Conservation (phyloP, 2,329 filamentous ascomycete species). For the Sporothrix phasma region DNA sequence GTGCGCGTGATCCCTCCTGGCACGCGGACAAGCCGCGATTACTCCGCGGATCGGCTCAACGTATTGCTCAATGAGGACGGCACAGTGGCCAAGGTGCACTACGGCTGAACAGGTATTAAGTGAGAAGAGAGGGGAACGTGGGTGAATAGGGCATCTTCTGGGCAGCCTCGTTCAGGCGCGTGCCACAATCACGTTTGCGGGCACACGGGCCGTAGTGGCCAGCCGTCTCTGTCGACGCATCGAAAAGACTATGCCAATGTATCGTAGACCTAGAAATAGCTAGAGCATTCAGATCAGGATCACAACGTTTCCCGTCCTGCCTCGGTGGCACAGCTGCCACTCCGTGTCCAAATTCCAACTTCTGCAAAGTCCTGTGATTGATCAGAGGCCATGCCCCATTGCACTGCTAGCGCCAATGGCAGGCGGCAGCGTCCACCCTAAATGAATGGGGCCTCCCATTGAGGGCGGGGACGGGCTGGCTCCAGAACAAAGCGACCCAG, state of each 20-base stretch:
- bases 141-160: background rate
- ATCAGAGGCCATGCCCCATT: background rate
- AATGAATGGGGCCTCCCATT: background rate
- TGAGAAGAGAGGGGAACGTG: background rate
- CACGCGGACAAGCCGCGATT: slow-evolving; percentile 49
- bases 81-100: slow-evolving; percentile 48
- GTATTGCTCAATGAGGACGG: slow-evolving; percentile 51
- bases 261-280: background rate
- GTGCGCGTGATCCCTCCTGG: slow-evolving; percentile 48
- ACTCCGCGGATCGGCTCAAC: slow-evolving; percentile 44
- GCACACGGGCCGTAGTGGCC: background rate
- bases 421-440: background rate
- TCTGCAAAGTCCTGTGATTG: background rate
- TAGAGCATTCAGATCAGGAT: background rate
- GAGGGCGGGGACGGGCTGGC: background rate
- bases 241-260: background rate
- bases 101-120: slow-evolving; percentile 33
- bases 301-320: background rate
- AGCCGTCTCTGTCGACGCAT: background rate
- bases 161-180: background rate
- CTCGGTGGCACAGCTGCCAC: background rate
- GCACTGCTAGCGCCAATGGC: background rate
- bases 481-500: slow-evolving; percentile 1
- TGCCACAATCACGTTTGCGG: background rate
- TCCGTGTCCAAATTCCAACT: background rate